These are phyloP conservation scores for Breynia disticha DNA, from an alignment of 441 rosid genomes.

Conservation along the genomic window DNA sequence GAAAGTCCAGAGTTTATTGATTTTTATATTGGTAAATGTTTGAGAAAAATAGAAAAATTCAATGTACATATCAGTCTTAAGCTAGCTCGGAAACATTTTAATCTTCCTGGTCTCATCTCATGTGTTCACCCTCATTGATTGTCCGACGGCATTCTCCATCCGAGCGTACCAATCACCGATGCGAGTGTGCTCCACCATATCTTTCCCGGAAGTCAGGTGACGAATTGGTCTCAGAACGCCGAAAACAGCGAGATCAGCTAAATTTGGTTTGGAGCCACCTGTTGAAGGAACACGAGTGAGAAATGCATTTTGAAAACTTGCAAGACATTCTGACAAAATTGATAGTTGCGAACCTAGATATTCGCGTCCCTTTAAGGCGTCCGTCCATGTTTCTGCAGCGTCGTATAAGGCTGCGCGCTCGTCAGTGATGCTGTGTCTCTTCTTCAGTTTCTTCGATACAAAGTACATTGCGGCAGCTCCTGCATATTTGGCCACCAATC, in stretches of 20 bases:
- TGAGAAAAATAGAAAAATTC: too few relatives aligned
- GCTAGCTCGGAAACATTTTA: not conserved
- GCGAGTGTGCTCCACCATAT: slow-evolving; percentile 84
- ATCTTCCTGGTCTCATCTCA: slow-evolving; percentile 6
- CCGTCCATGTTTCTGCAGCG: slow-evolving; percentile 91
- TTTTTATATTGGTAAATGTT: too few relatives aligned
- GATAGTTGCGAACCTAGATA: slow-evolving; percentile 45
- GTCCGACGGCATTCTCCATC: slow-evolving; percentile 71
- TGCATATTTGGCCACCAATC: slow-evolving; percentile 72
- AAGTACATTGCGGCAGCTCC: slow-evolving; percentile 93
- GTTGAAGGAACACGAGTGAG: slow-evolving; percentile 8
- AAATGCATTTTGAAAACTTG: not conserved
- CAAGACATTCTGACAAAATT: not conserved
- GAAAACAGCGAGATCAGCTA: slow-evolving; percentile 86
- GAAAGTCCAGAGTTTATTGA: not conserved
- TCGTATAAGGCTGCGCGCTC: slow-evolving; percentile 76
- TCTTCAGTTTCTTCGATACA: slow-evolving; percentile 88
- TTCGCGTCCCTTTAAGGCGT: slow-evolving; percentile 62
- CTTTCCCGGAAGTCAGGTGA: slow-evolving; percentile 65
- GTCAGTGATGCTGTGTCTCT: slow-evolving; percentile 79
- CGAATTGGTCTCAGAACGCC: slow-evolving; percentile 92
- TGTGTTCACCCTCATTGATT: slow-evolving; percentile 38
- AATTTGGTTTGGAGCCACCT: slow-evolving; percentile 80
- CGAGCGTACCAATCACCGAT: slow-evolving; percentile 80
- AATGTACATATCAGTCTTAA: too few relatives aligned